Conservation (phyloP, 2,329 filamentous ascomycete species). For the Scopulariopsis brevicaulis region DNA sequence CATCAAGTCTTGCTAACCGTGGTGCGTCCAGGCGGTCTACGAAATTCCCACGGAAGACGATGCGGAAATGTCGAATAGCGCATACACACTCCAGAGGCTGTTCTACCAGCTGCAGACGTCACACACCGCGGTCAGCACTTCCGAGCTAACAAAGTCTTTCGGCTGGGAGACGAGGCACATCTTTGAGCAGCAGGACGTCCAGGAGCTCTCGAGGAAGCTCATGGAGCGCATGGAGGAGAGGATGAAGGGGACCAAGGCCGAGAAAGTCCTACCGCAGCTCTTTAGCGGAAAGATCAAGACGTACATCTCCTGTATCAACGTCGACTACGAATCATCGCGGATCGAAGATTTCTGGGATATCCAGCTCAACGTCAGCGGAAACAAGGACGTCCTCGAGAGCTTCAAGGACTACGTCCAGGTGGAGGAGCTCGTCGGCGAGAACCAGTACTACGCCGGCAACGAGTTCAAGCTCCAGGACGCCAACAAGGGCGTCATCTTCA, state of each 20-base stretch:
- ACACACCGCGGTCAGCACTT: conserved; percentile 72
- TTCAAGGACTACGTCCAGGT: conserved; percentile 95
- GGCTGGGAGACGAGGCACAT: conserved; percentile 97
- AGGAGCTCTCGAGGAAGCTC: conserved; percentile 88
- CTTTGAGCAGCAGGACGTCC: conserved; percentile 97
- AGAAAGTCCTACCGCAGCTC: conserved; percentile 79
- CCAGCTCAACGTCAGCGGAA: conserved; percentile 90
- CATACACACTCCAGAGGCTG: conserved; percentile 83
- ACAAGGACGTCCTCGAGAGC: conserved; percentile 85
- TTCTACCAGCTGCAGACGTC: conserved; percentile 94
- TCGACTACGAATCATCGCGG: conserved; percentile 91
- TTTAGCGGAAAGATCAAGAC: conserved; percentile 98
- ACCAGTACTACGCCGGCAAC: conserved; percentile 91
- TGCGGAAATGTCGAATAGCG: conserved; percentile 72
- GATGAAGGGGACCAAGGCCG: conserved; percentile 92
- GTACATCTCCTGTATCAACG: conserved; percentile 97
- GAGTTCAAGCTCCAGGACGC: conserved; percentile 90
- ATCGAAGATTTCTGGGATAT: conserved; percentile 99
- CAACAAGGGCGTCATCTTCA: conserved; percentile 95
- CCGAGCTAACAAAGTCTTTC: conserved; percentile 90
- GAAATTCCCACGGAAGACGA: conserved; percentile 89
- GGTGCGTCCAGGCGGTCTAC: conserved; percentile 66
- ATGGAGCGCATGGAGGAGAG: conserved; percentile 96
- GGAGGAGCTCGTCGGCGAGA: conserved; percentile 94
- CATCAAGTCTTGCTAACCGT: not conserved